These are phyloP conservation scores for Paramecium caudatum DNA, from an alignment of 73 alveolate genomes.

Conservation along the genomic window DNA sequence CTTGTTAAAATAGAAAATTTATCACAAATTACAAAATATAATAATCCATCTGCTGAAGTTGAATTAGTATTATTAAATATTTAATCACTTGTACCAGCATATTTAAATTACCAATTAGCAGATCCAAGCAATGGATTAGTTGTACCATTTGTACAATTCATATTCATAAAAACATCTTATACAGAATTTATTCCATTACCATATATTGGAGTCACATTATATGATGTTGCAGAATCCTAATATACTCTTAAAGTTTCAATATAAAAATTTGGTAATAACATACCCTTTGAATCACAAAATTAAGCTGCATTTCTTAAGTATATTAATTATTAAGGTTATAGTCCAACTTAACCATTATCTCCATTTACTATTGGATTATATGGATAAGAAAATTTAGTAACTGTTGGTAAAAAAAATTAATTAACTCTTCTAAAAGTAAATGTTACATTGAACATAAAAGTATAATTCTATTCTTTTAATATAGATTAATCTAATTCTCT, in stretches of 20 bases:
- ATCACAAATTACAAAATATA: constrained; percentile 86
- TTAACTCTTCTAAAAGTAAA: background rate
- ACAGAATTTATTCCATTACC: background rate
- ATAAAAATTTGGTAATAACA: constrained; percentile 3
- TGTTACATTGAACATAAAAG: constrained; percentile 51
- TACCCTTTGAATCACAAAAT: background rate
- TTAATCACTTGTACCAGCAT: constrained; percentile 17
- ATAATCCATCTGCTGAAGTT: constrained; percentile 79
- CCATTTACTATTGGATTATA: constrained; percentile 50
- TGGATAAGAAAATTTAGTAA: constrained; percentile 34
- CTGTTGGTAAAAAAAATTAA: background rate
- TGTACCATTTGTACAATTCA: constrained; percentile 36
- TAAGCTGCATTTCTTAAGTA: background rate
- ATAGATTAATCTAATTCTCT: constrained; percentile 10
- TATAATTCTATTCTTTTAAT: background rate
- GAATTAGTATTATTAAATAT: background rate
- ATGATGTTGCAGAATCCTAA: background rate
- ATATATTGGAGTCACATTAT: constrained; percentile 15
- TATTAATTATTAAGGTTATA: background rate
- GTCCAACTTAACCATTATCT: background rate
- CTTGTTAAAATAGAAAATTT: constrained; percentile 82
- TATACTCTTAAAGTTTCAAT: constrained; percentile 23
- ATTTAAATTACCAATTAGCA: constrained; percentile 69
- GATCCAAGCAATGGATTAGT: constrained; percentile 18
- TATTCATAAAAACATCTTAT: constrained; percentile 3